phyloP scores from a whole-genome alignment of 306 rosid species.

The Cicer judaicum region DNA sequence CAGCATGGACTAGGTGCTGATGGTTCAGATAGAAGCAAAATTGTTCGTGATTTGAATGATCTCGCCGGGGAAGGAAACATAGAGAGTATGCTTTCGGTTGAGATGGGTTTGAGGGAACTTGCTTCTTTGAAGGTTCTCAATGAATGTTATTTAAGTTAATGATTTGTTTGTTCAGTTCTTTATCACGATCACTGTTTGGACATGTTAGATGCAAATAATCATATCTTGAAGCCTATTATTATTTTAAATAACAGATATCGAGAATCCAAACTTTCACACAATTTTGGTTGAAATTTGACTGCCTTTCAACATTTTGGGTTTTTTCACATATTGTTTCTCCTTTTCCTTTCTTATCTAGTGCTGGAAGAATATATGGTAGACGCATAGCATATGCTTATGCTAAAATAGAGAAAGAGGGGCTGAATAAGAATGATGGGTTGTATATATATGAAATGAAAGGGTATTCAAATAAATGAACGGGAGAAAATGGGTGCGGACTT shows the following conservation, averaged over 20 bases:
- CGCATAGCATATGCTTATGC: slow-evolving; percentile 7
- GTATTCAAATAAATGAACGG: background rate
- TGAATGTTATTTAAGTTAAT: slow-evolving; percentile 32
- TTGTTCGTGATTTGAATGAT: slow-evolving; percentile 76
- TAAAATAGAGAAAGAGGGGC: background rate
- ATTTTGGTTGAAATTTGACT: slow-evolving; percentile 28
- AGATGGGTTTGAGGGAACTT: slow-evolving; percentile 90
- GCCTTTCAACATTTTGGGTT: slow-evolving; percentile 4
- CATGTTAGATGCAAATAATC: slow-evolving; percentile 27
- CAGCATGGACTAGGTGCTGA: slow-evolving; percentile 61
- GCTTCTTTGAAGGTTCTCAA: slow-evolving; percentile 75
- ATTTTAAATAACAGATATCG: slow-evolving; percentile 21
- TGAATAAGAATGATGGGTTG: slow-evolving; percentile 1
- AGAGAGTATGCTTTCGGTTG: slow-evolving; percentile 97
- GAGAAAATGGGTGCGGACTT: background rate
- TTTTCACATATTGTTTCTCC: background rate
- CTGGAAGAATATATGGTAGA: background rate
- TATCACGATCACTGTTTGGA: slow-evolving; percentile 26
- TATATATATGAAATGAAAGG: background rate
- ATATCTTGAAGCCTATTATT: slow-evolving; percentile 7
- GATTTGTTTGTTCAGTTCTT: background rate
- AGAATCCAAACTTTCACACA: background rate
- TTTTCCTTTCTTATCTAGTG: slow-evolving; percentile 7
- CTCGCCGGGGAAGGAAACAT: slow-evolving; percentile 93
- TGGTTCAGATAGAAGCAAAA: slow-evolving; percentile 70